phyloP scores from a whole-genome alignment of 1,284 basidiomycete genomes.

The Thelephora terrestris region DNA sequence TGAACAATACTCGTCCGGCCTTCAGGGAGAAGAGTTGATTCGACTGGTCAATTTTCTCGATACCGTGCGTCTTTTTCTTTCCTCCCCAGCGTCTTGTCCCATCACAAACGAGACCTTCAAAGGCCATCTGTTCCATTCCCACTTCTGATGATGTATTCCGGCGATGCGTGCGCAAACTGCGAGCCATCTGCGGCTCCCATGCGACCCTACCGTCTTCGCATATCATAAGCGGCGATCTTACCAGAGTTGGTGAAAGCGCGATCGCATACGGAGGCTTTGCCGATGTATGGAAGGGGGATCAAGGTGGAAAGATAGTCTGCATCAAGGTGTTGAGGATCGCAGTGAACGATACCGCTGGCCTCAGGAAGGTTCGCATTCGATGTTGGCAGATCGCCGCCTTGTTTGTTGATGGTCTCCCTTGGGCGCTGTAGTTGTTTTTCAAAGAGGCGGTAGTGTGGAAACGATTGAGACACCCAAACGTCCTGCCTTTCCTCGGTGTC shows the following conservation, averaged over 20 bases:
- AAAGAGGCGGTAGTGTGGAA: constrained; percentile 6
- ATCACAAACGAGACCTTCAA: too few species aligned
- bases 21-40: too few species aligned
- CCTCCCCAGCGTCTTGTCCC: too few species aligned
- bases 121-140: too few species aligned
- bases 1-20: too few species aligned
- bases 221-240: background rate
- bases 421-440: constrained; percentile 1
- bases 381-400: background rate
- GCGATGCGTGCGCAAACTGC: too few species aligned
- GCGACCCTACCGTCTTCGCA: background rate
- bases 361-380: background rate
- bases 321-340: background rate
- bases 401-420: background rate
- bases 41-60: too few species aligned
- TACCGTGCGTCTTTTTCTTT: too few species aligned
- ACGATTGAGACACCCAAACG: constrained; percentile 1
- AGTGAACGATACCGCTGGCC: background rate
- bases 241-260: background rate
- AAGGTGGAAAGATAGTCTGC: background rate
- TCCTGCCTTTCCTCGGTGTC: constrained; percentile 5
- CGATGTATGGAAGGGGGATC: background rate
- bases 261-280: background rate
- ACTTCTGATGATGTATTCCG: too few species aligned
- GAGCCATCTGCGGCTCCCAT: too few species aligned